Percentiles rank a stretch among this genome's conserved stretches.
Evolutionary conservation across 1,284 basidiomycete genomes (phyloP).

Genomic region (Pterulicium gracile): DNA sequence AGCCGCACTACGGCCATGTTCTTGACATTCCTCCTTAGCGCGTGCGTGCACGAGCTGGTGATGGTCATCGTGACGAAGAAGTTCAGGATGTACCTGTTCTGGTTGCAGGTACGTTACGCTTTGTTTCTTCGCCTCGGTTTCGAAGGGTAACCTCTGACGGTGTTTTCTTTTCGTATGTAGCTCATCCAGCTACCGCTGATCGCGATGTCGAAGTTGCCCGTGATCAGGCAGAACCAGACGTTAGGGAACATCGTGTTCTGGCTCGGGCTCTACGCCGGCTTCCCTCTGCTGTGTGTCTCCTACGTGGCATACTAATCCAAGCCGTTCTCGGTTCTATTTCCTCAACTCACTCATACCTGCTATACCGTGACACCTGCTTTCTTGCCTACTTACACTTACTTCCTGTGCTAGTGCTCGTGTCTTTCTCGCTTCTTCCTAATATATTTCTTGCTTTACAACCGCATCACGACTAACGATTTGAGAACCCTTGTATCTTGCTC

Average conservation of each 20-base stretch:
- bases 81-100: slow-evolving; percentile 31
- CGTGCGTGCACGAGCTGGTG: slow-evolving; percentile 86
- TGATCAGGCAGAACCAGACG: slow-evolving; percentile 70
- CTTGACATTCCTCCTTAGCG: slow-evolving; percentile 85
- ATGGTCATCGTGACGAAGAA: slow-evolving; percentile 96
- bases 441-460: no score
- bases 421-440: no score
- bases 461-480: no score
- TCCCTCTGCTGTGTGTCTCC: slow-evolving; percentile 85
- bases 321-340: no score
- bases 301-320: slow-evolving; percentile 49
- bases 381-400: no score
- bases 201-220: slow-evolving; percentile 63
- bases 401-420: no score
- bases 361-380: no score
- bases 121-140: neutral
- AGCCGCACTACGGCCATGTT: slow-evolving; percentile 78
- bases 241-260: slow-evolving; percentile 86
- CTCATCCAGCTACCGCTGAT: slow-evolving; percentile 92
- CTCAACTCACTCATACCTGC: no score
- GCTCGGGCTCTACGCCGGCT: slow-evolving; percentile 83
- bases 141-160: slow-evolving; percentile 2
- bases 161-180: slow-evolving; percentile 38
- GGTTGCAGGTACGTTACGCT: slow-evolving; percentile 8
- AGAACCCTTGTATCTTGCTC: no score